Percentiles rank a stretch among this genome's conserved stretches.
These are phyloP conservation scores for Neurospora sp. DNA, from an alignment of 495 filamentous ascomycete genomes.

Conservation along the genomic window DNA sequence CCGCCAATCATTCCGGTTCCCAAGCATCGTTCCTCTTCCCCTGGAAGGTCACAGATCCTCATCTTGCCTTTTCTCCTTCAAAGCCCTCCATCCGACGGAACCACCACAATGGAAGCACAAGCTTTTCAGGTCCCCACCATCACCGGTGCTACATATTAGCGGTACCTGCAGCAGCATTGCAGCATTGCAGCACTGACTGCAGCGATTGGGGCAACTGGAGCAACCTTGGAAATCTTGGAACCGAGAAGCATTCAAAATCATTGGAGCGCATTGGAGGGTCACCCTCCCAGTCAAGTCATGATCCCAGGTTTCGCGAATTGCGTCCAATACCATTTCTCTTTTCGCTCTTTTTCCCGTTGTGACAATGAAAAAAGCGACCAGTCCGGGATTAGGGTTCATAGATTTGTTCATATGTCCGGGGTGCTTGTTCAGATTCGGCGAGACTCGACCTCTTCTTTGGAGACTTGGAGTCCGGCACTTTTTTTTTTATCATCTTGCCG, in stretches of 20 bases:
- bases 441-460: not conserved
- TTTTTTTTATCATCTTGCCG: not conserved
- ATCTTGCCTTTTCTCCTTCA: not conserved
- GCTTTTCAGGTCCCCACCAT: not conserved
- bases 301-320: not conserved
- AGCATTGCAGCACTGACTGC: not conserved
- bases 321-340: not conserved
- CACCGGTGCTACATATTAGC: not conserved
- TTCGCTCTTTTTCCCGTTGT: not conserved
- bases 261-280: not conserved
- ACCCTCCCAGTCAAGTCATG: not conserved
- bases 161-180: not conserved
- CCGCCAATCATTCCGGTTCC: not conserved
- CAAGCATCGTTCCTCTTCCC: not conserved
- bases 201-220: not conserved
- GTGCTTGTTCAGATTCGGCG: not conserved
- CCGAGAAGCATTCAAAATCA: not conserved
- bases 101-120: not conserved
- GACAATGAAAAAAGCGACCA: not conserved
- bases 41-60: not conserved
- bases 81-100: not conserved
- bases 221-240: not conserved
- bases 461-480: not conserved
- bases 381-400: not conserved
- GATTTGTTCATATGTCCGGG: not conserved